These are phyloP conservation scores for Trametes gibbosa DNA, from an alignment of 768 basidiomycete species.

Conservation along the genomic window DNA sequence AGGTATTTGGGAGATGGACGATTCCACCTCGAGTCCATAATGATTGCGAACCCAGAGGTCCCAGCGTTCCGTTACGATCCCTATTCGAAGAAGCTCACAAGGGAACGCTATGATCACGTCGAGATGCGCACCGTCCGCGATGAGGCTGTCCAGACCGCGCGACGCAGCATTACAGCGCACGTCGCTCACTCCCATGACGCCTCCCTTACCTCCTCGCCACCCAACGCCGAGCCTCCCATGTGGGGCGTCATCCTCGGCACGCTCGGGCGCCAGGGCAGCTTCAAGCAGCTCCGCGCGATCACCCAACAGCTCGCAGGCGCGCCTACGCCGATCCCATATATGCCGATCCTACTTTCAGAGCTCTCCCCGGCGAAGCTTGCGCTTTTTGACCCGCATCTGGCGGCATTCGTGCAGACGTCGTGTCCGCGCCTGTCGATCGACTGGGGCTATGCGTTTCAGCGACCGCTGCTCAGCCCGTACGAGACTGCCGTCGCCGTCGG, in stretches of 20 bases:
- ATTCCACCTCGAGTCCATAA: conserved; percentile 97
- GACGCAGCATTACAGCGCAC: conserved; percentile 50
- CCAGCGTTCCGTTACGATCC: conserved; percentile 99
- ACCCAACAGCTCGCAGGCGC: conserved; percentile 63
- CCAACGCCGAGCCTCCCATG: conserved; percentile 33
- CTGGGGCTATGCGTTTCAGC: conserved; percentile 96
- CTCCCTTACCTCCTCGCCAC: conserved; percentile 1
- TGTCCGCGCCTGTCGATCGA: conserved; percentile 97
- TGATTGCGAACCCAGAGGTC: conserved; percentile 96
- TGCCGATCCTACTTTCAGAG: conserved; percentile 93
- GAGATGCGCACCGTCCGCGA: conserved; percentile 81
- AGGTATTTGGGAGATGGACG: conserved; percentile 98
- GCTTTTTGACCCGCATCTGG: conserved; percentile 76
- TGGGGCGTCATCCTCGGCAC: conserved; percentile 97
- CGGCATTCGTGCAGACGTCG: conserved; percentile 92
- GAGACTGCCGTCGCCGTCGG: conserved; percentile 88
- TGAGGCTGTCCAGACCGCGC: conserved; percentile 73
- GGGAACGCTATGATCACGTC: conserved; percentile 85
- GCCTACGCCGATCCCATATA: conserved; percentile 59
- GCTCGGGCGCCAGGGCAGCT: conserved; percentile 89
- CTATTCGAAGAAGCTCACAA: conserved; percentile 94
- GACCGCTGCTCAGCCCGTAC: conserved; percentile 88
- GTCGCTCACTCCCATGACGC: neutral
- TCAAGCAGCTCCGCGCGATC: conserved; percentile 84
- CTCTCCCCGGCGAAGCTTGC: conserved; percentile 93